A percentile compares a stretch with the other conserved stretches of the same genome.
phyloP scores from a whole-genome alignment of 108 stramenopile genomes.

The Cylindrotheca fusiformis region DNA sequence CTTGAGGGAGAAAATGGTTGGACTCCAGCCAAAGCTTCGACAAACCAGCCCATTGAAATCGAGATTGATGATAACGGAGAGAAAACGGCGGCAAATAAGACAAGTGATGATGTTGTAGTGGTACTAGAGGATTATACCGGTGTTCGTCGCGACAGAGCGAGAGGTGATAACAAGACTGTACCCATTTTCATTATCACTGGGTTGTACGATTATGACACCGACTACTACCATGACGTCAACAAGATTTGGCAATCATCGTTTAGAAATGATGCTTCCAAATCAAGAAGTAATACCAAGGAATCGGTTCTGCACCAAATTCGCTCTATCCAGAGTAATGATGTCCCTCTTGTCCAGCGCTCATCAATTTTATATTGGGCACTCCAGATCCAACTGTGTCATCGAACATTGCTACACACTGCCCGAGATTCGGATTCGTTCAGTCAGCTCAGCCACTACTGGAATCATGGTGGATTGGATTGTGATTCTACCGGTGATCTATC shows the following conservation, averaged over 20 bases:
- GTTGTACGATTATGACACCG: conserved; percentile 11
- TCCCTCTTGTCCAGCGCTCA: conserved; percentile 1
- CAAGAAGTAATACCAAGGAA: background rate
- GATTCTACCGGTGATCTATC: too few species aligned
- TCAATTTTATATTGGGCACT: conserved; percentile 11
- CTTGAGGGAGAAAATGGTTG: background rate
- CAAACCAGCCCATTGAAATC: background rate
- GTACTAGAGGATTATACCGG: background rate
- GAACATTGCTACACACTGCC: background rate
- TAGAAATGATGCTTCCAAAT: background rate
- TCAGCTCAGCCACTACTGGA: background rate
- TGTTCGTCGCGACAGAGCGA: background rate
- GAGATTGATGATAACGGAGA: background rate
- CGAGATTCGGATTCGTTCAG: background rate
- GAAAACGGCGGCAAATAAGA: background rate
- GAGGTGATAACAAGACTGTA: background rate
- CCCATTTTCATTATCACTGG: conserved; percentile 5
- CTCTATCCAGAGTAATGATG: background rate
- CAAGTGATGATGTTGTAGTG: background rate
- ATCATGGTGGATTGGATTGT: background rate
- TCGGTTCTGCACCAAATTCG: background rate
- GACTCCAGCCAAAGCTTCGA: background rate
- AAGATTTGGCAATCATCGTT: conserved; percentile 7
- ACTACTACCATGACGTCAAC: conserved; percentile 8
- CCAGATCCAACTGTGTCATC: background rate